A percentile compares a stretch with the other conserved stretches of the same genome.
These are phyloP conservation scores for Fusarium haematococcum DNA, from an alignment of 2,329 filamentous ascomycete genomes.

Conservation along the genomic window DNA sequence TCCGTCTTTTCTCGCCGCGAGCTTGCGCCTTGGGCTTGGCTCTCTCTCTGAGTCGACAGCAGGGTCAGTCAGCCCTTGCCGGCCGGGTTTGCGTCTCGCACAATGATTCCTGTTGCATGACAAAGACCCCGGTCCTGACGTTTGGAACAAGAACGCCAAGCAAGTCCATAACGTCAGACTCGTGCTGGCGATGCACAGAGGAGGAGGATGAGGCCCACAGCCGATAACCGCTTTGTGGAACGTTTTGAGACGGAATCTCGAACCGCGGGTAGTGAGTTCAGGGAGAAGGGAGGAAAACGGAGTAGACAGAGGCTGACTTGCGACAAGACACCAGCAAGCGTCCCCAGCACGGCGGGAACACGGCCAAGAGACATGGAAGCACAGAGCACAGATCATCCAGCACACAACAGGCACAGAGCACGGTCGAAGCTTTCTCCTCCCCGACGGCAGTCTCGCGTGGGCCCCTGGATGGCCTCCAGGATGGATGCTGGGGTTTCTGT, in stretches of 20 bases:
- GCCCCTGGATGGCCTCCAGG: conserved; percentile 24
- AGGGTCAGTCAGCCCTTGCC: conserved; percentile 24
- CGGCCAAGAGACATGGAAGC: not conserved
- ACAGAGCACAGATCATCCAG: not conserved
- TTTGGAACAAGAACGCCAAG: conserved; percentile 36
- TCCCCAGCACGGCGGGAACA: conserved; percentile 1
- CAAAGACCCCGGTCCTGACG: conserved; percentile 37
- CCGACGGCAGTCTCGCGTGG: conserved; percentile 34
- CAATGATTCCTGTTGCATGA: conserved; percentile 42
- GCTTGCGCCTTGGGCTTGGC: conserved; percentile 40
- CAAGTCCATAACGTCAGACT: conserved; percentile 5
- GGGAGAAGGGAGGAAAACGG: not conserved
- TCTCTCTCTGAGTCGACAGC: conserved; percentile 24
- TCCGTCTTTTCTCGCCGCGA: conserved; percentile 41
- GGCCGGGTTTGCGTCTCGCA: conserved; percentile 11
- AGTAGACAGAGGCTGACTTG: conserved; percentile 1
- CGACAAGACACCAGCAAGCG: conserved; percentile 1
- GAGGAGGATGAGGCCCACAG: not conserved
- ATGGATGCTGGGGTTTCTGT: conserved; percentile 6
- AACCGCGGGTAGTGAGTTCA: not conserved
- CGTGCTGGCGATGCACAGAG: not conserved
- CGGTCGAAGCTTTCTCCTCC: conserved; percentile 11
- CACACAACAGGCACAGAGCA: conserved; percentile 8
- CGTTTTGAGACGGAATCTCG: conserved; percentile 7
- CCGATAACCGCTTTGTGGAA: conserved; percentile 21